Evolutionary conservation across 208 protist species (phyloP), one percentile per base, ranked within the genome.

Genomic region (Borovskyia barvae): DNA sequence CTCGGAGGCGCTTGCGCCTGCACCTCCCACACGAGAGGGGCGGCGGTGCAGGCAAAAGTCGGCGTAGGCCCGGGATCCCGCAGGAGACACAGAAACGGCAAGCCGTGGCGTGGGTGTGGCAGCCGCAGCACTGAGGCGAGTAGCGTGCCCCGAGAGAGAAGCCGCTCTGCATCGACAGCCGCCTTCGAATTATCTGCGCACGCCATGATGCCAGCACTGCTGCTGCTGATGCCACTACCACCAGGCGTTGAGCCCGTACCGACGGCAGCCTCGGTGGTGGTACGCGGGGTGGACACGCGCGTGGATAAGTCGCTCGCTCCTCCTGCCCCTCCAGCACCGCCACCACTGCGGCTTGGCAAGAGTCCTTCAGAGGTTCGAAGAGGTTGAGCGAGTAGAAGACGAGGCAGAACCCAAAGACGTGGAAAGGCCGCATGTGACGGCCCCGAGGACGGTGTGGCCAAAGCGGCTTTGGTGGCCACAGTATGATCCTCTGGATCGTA

Each of bases 101-200:
- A 54, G 30, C 80, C 82, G 54, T 90, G 82, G 1, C 80, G 79
- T 14, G 86, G 82, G 53, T 93, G 86, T 3, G 79, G 80, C 0
- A 93, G 57, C 9, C 77, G 72, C 30, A 87, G 54, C 11, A 54
- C 35, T 6, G 19, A 30, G 19, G 35, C 57, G 24, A 8, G 9
- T 29, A 19, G 0, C 30, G 12, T 19, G 15, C 14, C 32, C 33
- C 5, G 48, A 15, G 8, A n/a, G 5, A 28, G 26, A 14, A 17
- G 17, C 9, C 32, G 32, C 47, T 17, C 61, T 29, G 4, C 17
- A n/a, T 24, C 45, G 51, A 30, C 43, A 29, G 30, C 52, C 37
- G 20, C 60, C 33, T 17, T 8, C 49, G 30, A n/a, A n/a, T n/a
- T n/a, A n/a, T n/a, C n/a, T n/a, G n/a, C n/a, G n/a, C n/a, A n/a